Base-by-base conservation (phyloP, 2,329 filamentous ascomycete genomes). In the Cercospora brassicicola region DNA sequence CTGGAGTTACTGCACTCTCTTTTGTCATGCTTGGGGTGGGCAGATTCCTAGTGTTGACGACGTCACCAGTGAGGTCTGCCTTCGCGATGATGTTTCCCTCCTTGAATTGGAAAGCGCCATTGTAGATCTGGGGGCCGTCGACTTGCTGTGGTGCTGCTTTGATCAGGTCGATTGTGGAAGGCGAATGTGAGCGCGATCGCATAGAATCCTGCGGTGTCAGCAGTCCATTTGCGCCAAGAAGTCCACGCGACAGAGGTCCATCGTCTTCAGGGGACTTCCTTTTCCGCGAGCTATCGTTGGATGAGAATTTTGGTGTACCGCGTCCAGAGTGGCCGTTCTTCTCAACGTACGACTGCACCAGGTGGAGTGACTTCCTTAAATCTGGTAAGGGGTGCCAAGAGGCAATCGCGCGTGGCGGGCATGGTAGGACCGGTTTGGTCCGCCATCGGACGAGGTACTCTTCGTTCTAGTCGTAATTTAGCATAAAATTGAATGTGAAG, bases 321-420 rank as follows among this genome's bases (percentile, higher is more conserved):
- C 36, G 39, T n/a, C 62, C 31, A 2, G 51, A 64, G 5, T 59
- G 62, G 6, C 3, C 11, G 33, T 64, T 45, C 5, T 30, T 56
- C 15, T 64, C 78, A 0, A 84, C 69, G 61, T 85, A 84, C 1
- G 74, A 73, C 61, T 85, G 83, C 0, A 85, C 75, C 0, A 77
- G 67, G 59, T 81, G 78, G 0, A 84, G 74, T 39, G 79, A 80
- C 5, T 73, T 59, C 0, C 69, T 67, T 0, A 85, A 76, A 61
- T 84, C 82, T 0, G 74, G 65, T 0, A 84, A 36, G 0, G 69
- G 45, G 62, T 85, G 83, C 83, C 83, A 85, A 5, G 80, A 82
- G 2, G 79, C 72, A 1, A 81, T 77, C 0, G 74, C 71, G 23
- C 69, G 56, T 36, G 70, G 66, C 2, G 72, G 72, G 10, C 56